Evolutionary conservation across 1,139 yeast species (phyloP), one percentile per base, ranked within the genome.

Genomic region (Debaryomycetaceae sp.): DNA sequence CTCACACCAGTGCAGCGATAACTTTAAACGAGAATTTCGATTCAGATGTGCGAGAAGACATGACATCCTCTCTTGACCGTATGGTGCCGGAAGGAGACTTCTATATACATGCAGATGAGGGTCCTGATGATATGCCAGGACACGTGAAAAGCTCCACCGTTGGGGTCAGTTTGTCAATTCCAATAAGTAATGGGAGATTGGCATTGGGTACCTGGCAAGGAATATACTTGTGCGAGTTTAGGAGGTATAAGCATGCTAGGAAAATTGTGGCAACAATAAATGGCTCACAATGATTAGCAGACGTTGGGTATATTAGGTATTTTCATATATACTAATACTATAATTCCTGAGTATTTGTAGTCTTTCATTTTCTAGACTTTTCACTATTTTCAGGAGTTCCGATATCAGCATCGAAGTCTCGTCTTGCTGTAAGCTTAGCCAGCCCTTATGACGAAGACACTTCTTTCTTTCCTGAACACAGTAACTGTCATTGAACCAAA

Each of bases 121-220:
- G 87, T 1, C 79, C 86, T 1, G 93, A 87, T 59, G 95, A 87
- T 60, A 84, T 85, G 88, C 88, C 93, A 1, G 87, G 90, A 0
- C 95, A 87, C 60, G 80, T 83, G 45, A 83, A 85, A 56, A 75
- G 86, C 33, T 66, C 83, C 37, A 65, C 84, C 40, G 75, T 85
- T 8, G 95, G 95, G 24, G 84, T 80, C 2, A 75, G 81, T 9
- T 66, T 87, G 37, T 70, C 78, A 11, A 79, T 87, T 40, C 95
- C 95, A 1, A 85, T 87, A 43, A 60, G 75, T 14, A 78, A 85
- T 53, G 95, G 95, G 0, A 62, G 70, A 40, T 65, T 87, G 47
- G 85, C 84, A 1, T 72, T 83, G 0, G 95, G 95, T 3, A 86
- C 93, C 1, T 87, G 95, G 95, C 95, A 87, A 59, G 95, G 95